Base-by-base conservation (phyloP, 2,329 filamentous ascomycete genomes). In the Colletotrichum australisinense region DNA sequence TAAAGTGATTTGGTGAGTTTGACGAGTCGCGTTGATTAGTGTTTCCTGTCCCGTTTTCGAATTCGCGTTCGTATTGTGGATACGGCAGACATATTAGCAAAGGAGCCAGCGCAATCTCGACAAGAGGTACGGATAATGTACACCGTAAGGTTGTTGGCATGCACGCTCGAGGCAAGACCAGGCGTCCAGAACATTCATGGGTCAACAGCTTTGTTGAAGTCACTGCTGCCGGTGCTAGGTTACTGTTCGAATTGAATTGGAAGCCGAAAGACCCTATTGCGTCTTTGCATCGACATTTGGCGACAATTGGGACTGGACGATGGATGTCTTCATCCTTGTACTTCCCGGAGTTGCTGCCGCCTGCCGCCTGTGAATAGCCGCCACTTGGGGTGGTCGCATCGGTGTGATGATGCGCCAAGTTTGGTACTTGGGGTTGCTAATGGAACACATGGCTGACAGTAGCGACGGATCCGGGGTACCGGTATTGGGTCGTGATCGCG, bases 61-160 rank as follows among this genome's bases (percentile, higher is more conserved):
- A 66, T 69, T 72, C 66, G 66, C 38, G 16, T 69, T 72, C 66
- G 69, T 59, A 64, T 72, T 64, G 24, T 26, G 66, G 69, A 30
- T 32, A 46, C 9, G 53, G 30, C 7, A 26, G 42, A 26, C 8
- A 52, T 16, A 28, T 19, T 4, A 26, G 14, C 7, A 42, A 11
- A 42, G 5, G 11, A 62, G 24, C 59, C 58, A 4, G 35, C 19
- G 42, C 26, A 52, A 63, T 49, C 19, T 52, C 5, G n/a, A 42
- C 22, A 30, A 5, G 32, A 35, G 32, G 32, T 35, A 14, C 6
- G 3, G 2, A 6, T 32, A 22, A 11, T 3, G 11, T 42, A 9
- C 16, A 28, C 38, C 0, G 38, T 42, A 28, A 46, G 32, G 9
- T 35, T 5, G 32, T 38, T 9, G 16, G n/a, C 32, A 53, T 30